Base-by-base conservation (phyloP, 202 grass and related monocot genomes). In the Schoenoplectus tabernaemontani region DNA sequence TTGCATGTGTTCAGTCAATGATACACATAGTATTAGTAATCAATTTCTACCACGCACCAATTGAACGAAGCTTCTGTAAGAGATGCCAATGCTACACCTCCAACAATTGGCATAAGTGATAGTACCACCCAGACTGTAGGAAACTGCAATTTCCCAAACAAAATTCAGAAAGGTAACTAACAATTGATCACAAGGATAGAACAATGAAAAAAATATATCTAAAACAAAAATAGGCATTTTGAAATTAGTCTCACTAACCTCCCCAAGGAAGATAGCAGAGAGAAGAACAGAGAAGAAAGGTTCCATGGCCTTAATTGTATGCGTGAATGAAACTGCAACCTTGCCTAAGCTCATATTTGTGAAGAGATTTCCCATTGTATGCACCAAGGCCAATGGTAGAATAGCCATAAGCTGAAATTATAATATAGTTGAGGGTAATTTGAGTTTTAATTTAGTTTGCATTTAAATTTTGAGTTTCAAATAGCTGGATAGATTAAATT, bases 351-450 rank as follows among this genome's bases (percentile, higher is more conserved):
- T 97, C 94, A 93, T 92, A 70, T 92, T 97, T 57, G 91, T 97
- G 88, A 94, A 97, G 77, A 97, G 91, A 87, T 90, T 97, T 53
- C 95, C 95, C 91, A 97, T 90, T 59, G 91, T 97, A 70, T 97
- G 95, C 26, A 97, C 89, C 42, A 90, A 34, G 78, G 95, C 91
- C 22, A 97, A 78, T 47, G 89, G 95, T 47, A 98, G 85, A 85
- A 92, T 98, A 81, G 91, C 91, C 74, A 77, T 17, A 77, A 98
- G 87, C 95, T 98, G 88, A 43, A 44, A 86, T 76, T 77, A 24
- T 70, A 80, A 24, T 71, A 63, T n/a, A 87, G 20, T 59, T 67
- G 53, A 57, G 78, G 15, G 22, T 26, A 32, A 80, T 71, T 71
- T 28, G 7, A 24, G 22, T 9, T 44, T 62, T 2, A 24, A 9